Evolutionary conservation across 129 eudicot species (phyloP).

Genomic region (Centella asiatica): DNA sequence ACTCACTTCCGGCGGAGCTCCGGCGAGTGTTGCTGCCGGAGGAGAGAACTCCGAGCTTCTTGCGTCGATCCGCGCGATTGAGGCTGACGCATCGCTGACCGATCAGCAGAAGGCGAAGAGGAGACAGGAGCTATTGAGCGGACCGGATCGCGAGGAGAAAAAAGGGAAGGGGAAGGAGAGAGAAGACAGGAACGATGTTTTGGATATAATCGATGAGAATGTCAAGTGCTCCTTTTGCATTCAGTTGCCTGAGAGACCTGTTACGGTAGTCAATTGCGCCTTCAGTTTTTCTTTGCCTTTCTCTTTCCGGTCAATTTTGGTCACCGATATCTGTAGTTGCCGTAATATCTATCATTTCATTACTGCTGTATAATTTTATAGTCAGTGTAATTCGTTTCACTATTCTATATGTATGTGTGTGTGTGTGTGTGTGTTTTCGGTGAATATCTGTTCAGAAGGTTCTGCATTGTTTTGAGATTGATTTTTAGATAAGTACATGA

Average conservation of each 20-base stretch:
- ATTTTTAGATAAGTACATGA: not conserved
- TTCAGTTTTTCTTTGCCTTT: not conserved
- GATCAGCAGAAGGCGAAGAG: conserved; percentile 37
- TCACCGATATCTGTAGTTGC: not conserved
- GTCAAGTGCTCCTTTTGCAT: conserved; percentile 44
- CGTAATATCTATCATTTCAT: not conserved
- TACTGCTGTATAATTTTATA: not conserved
- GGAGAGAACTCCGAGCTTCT: conserved; percentile 19
- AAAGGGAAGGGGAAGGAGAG: conserved; percentile 16
- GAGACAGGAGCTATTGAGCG: conserved; percentile 38
- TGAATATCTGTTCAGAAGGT: not conserved
- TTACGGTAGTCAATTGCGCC: conserved; percentile 27
- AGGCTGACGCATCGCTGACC: conserved; percentile 28
- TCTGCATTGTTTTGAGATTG: not conserved
- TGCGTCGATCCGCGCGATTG: conserved; percentile 33
- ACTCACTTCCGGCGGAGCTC: not conserved
- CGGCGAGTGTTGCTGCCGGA: not conserved
- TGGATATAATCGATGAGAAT: conserved; percentile 27
- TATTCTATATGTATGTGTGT: not conserved
- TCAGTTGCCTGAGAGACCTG: conserved; percentile 41
- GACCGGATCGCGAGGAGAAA: conserved; percentile 15
- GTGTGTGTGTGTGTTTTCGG: not conserved
- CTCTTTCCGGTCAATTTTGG: not conserved
- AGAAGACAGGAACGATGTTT: conserved; percentile 15
- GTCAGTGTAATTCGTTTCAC: not conserved